Conservation (phyloP, 2,329 filamentous ascomycete species). For the Colletotrichum incanum region DNA sequence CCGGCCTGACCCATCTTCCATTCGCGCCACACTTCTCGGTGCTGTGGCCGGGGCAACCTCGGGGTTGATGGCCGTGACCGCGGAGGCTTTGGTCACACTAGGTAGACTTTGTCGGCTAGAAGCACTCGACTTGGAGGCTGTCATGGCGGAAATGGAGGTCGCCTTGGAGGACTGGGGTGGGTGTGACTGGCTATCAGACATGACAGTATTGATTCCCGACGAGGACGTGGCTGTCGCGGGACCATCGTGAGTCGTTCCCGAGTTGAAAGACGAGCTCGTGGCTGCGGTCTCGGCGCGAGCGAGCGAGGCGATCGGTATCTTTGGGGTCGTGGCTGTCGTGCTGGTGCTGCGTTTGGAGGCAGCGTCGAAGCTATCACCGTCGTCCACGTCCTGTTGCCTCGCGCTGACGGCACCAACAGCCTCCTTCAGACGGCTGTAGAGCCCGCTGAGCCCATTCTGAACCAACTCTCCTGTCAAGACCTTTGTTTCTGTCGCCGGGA, state of each 20-base stretch:
- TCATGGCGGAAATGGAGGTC: constrained; percentile 64
- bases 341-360: constrained; percentile 60
- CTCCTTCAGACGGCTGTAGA: constrained; percentile 89
- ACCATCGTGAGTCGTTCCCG: constrained; percentile 52
- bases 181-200: constrained; percentile 59
- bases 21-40: constrained; percentile 58
- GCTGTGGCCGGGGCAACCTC: constrained; percentile 65
- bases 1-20: constrained; percentile 61
- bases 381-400: constrained; percentile 57
- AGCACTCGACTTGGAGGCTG: constrained; percentile 60
- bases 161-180: constrained; percentile 62
- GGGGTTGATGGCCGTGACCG: constrained; percentile 61
- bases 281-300: constrained; percentile 58
- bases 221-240: constrained; percentile 57
- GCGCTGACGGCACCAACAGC: constrained; percentile 80
- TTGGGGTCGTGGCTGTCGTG: constrained; percentile 58
- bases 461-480: constrained; percentile 80
- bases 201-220: constrained; percentile 51
- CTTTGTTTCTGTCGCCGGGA: constrained; percentile 76
- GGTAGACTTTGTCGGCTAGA: constrained; percentile 58
- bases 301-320: constrained; percentile 58
- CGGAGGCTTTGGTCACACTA: constrained; percentile 60
- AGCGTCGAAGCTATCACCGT: constrained; percentile 61
- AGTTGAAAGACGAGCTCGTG: constrained; percentile 52
- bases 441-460: constrained; percentile 88